Percentiles rank a stretch among this genome's conserved stretches.
These are phyloP conservation scores for Daldinia sp. DNA, from an alignment of 2,329 filamentous ascomycete species.

Conservation along the genomic window DNA sequence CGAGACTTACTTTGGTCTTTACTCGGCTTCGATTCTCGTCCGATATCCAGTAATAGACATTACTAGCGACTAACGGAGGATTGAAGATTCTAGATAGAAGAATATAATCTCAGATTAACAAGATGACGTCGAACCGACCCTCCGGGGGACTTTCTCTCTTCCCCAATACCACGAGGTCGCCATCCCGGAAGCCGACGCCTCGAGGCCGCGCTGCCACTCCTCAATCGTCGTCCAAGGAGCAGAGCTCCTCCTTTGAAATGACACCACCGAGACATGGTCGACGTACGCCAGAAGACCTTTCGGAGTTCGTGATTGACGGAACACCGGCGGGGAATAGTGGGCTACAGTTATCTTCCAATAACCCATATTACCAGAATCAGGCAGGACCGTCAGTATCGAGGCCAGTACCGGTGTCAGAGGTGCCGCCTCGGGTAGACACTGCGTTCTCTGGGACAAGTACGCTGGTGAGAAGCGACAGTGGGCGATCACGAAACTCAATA, in stretches of 20 bases:
- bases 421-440: slow-evolving; percentile 62
- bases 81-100: slow-evolving; percentile 16
- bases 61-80: slow-evolving; percentile 1
- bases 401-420: slow-evolving; percentile 57
- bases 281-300: slow-evolving; percentile 47
- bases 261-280: slow-evolving; percentile 49
- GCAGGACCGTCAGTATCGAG: slow-evolving; percentile 53
- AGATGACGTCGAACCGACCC: slow-evolving; percentile 48
- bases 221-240: slow-evolving; percentile 46
- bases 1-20: slow-evolving; percentile 15
- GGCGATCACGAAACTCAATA: slow-evolving; percentile 66
- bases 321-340: slow-evolving; percentile 40
- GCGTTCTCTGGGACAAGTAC: slow-evolving; percentile 65
- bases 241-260: slow-evolving; percentile 49
- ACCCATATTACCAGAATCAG: slow-evolving; percentile 47
- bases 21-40: slow-evolving; percentile 7
- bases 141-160: slow-evolving; percentile 69
- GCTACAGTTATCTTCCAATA: slow-evolving; percentile 44
- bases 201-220: slow-evolving; percentile 48
- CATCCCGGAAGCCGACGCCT: slow-evolving; percentile 59
- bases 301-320: slow-evolving; percentile 50
- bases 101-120: slow-evolving; percentile 13
- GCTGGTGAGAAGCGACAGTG: slow-evolving; percentile 63
- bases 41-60: slow-evolving; percentile 13
- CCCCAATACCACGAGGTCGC: slow-evolving; percentile 62